Percentiles rank a stretch among this genome's conserved stretches.
Conservation (phyloP, 1,284 basidiomycete species). For the Phlebopus sp. region DNA sequence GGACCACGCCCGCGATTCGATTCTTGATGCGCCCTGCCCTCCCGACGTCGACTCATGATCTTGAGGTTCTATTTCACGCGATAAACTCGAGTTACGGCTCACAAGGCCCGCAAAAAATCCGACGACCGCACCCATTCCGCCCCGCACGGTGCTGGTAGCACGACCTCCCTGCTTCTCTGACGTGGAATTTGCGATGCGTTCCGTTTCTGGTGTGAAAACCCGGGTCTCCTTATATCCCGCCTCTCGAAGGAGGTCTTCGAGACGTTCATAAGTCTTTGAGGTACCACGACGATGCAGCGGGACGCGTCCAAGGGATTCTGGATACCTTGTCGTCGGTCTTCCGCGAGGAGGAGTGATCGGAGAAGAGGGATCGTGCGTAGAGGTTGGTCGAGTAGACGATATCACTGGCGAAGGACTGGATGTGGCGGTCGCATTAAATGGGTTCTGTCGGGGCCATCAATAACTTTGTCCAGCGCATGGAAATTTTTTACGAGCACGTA, state of each 20-base stretch:
- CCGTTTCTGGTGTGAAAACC: slow-evolving; percentile 79
- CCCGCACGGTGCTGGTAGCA: slow-evolving; percentile 23
- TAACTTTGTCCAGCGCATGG: slow-evolving; percentile 13
- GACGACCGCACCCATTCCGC: slow-evolving; percentile 55
- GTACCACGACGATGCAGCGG: slow-evolving; percentile 72
- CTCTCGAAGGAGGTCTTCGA: slow-evolving; percentile 80
- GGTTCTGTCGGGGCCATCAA: slow-evolving; percentile 12
- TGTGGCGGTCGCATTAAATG: slow-evolving; percentile 5
- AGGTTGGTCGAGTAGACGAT: slow-evolving; percentile 12
- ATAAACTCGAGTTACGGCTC: slow-evolving; percentile 27
- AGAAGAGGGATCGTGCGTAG: slow-evolving; percentile 4
- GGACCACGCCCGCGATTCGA: slow-evolving; percentile 20
- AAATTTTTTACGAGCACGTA: slow-evolving; percentile 11
- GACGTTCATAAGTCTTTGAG: slow-evolving; percentile 74
- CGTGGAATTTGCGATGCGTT: slow-evolving; percentile 41
- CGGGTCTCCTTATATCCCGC: slow-evolving; percentile 89
- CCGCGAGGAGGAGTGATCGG: slow-evolving; percentile 42
- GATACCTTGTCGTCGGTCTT: slow-evolving; percentile 46
- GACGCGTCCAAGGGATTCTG: slow-evolving; percentile 53
- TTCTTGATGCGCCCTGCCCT: neutral
- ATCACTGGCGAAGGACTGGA: slow-evolving; percentile 7
- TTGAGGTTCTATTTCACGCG: slow-evolving; percentile 13
- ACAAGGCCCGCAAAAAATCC: slow-evolving; percentile 60
- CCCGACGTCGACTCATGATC: slow-evolving; percentile 8
- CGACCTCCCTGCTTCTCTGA: slow-evolving; percentile 29